These are phyloP conservation scores for Penicillium sp. DNA, from an alignment of 2,329 filamentous ascomycete species.

Conservation along the genomic window DNA sequence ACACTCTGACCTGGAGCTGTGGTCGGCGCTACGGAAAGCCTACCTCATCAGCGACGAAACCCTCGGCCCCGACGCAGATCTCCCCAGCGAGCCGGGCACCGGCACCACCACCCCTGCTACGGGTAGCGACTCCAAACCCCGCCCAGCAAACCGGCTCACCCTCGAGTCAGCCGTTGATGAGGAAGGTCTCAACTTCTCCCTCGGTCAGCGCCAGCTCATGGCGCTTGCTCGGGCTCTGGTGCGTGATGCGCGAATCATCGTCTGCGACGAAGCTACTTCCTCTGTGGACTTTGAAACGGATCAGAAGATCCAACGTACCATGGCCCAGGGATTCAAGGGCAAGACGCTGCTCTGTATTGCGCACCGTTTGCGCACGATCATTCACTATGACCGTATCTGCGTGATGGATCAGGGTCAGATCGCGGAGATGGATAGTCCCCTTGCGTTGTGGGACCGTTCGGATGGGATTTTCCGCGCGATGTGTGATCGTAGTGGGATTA, in stretches of 20 bases:
- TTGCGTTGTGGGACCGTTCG: conserved; percentile 68
- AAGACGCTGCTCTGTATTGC: conserved; percentile 92
- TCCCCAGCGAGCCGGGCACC: conserved; percentile 11
- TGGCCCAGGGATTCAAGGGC: conserved; percentile 80
- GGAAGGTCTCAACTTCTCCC: conserved; percentile 92
- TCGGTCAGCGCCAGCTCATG: conserved; percentile 94
- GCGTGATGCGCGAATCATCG: conserved; percentile 84
- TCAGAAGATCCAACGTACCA: conserved; percentile 89
- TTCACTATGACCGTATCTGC: conserved; percentile 92
- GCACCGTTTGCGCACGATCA: conserved; percentile 87
- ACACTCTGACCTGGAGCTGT: conserved; percentile 51
- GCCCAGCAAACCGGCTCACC: conserved; percentile 18
- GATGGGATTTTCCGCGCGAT: conserved; percentile 84
- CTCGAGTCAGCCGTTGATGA: conserved; percentile 88
- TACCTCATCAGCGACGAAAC: conserved; percentile 53
- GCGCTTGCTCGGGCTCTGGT: conserved; percentile 90
- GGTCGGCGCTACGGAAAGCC: conserved; percentile 51
- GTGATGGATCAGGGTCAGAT: conserved; percentile 93
- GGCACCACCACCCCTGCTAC: conserved; percentile 45
- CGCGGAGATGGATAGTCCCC: conserved; percentile 81
- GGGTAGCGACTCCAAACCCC: conserved; percentile 46
- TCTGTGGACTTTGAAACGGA: conserved; percentile 96
- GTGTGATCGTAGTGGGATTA: conserved; percentile 85
- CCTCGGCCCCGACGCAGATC: conserved; percentile 47
- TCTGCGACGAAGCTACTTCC: conserved; percentile 95